phyloP scores from a whole-genome alignment of 805 yeast species.

The Ascoidea tarda region DNA sequence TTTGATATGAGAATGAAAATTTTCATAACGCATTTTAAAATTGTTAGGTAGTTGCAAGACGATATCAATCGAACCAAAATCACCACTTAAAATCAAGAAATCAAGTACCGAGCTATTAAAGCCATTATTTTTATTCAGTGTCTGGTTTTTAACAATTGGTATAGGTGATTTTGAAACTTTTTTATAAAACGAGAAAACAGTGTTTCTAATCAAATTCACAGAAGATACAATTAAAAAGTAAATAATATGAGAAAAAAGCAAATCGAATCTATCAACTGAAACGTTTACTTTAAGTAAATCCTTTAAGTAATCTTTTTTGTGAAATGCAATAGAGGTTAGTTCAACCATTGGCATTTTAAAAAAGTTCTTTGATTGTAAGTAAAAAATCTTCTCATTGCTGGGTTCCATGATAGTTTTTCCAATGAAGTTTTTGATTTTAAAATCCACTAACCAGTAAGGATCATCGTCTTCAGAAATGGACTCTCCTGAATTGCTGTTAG shows the following conservation, averaged over 20 bases:
- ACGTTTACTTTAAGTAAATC: conserved; percentile 10
- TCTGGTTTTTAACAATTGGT: conserved; percentile 2
- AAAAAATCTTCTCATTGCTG: not conserved
- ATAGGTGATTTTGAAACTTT: conserved; percentile 5
- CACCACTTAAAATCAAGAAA: conserved; percentile 14
- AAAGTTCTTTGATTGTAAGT: not conserved
- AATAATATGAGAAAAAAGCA: conserved; percentile 24
- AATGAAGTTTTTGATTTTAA: no score
- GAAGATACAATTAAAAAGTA: conserved; percentile 33
- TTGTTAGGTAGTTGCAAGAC: conserved; percentile 30
- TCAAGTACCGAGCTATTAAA: conserved; percentile 7
- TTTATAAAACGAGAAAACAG: conserved; percentile 16
- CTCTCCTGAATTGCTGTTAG: not conserved
- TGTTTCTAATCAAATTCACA: conserved; percentile 28
- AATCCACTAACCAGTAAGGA: not conserved
- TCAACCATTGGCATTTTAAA: not conserved
- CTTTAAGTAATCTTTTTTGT: not conserved
- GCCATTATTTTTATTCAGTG: conserved; percentile 9
- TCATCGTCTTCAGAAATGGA: not conserved
- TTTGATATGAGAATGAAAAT: conserved; percentile 15
- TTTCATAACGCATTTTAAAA: conserved; percentile 33
- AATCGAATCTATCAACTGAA: conserved; percentile 16
- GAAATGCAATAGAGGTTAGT: not conserved
- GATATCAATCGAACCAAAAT: conserved; percentile 13
- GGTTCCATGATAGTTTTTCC: not conserved